Evolutionary conservation across 345 rosid species (phyloP), one percentile per base, ranked within the genome.

Genomic region (Reutealis trisperma): DNA sequence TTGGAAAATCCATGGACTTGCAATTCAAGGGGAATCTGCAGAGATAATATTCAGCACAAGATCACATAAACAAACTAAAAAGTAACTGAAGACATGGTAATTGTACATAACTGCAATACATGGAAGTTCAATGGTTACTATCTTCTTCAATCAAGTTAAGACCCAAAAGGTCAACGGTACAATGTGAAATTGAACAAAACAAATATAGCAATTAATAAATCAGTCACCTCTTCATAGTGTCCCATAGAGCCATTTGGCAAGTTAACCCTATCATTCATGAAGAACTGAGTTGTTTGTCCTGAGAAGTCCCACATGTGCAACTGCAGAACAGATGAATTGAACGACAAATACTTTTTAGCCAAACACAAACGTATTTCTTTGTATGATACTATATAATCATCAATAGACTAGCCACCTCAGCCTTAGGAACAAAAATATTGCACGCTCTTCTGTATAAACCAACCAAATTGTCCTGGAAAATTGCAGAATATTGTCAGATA

Each of bases 251-350:
- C 52, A 49, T 88, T 84, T 19, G 69, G 74, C 70, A 84, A 76
- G 73, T 80, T 88, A 79, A 75, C 81, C 81, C 77, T 77, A 65
- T 89, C 92, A 61, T 85, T 86, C 75, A 79, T 65, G 71, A 87
- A 87, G 85, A 80, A 84, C 71, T 88, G 83, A 63, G 87, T 80
- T 73, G 92, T 91, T 83, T 88, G 96, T 70, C 97, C 93, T 61
- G 94, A 96, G 83, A 90, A 90, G 80, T 96, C 99, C 97, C 99
- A 92, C 41, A 96, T 96, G 55, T 88, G 93, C 75, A 92, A 32
- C 98, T 96, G 91, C 67, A 76, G 63, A 82, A 75, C 22, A 82
- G 66, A 67, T 83, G 24, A 69, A 67, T 67, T 52, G 41, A 62
- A 63, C 22, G 57, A 73, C 18, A 41, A 67, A 77, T 37, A 32